A percentile compares a stretch with the other conserved stretches of the same genome.
Conservation (phyloP, 2,329 filamentous ascomycete genomes). For the Sporothrix protearum region DNA sequence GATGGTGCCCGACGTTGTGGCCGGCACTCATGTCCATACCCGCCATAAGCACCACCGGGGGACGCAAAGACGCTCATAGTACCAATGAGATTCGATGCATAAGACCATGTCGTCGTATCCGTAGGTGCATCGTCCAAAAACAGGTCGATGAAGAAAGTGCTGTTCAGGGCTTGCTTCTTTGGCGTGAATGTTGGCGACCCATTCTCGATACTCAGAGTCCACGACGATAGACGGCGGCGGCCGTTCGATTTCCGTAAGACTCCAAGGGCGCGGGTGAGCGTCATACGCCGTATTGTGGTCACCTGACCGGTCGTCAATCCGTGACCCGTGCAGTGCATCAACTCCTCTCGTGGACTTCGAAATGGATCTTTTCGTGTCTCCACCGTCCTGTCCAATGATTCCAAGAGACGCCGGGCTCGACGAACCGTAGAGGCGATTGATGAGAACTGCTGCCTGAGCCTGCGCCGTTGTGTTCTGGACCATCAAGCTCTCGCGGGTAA, state of each 20-base stretch:
- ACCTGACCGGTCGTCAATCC: background rate
- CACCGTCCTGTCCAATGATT: background rate
- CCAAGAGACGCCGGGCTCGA: conserved; percentile 40
- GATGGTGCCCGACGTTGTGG: conserved; percentile 47
- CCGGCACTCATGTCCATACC: conserved; percentile 33
- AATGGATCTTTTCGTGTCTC: background rate
- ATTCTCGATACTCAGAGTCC: conserved; percentile 54
- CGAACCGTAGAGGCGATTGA: conserved; percentile 62
- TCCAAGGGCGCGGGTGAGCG: background rate
- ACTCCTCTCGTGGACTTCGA: background rate
- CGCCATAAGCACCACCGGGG: conserved; percentile 26
- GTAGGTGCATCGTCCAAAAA: conserved; percentile 57
- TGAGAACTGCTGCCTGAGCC: conserved; percentile 45
- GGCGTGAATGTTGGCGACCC: conserved; percentile 64
- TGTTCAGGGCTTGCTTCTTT: conserved; percentile 57
- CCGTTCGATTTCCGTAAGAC: background rate
- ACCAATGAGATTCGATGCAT: conserved; percentile 56
- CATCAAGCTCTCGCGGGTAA: conserved; percentile 27
- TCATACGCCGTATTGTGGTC: background rate
- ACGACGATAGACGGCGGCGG: conserved; percentile 35
- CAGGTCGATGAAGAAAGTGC: conserved; percentile 63
- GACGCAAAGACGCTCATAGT: conserved; percentile 55
- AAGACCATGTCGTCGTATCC: conserved; percentile 49
- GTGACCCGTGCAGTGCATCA: background rate
- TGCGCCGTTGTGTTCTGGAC: conserved; percentile 36